A percentile compares a stretch with the other conserved stretches of the same genome.
These are phyloP conservation scores for Coemansia aciculifera DNA, from an alignment of 192 early-diverging fungal genomes.

Conservation along the genomic window DNA sequence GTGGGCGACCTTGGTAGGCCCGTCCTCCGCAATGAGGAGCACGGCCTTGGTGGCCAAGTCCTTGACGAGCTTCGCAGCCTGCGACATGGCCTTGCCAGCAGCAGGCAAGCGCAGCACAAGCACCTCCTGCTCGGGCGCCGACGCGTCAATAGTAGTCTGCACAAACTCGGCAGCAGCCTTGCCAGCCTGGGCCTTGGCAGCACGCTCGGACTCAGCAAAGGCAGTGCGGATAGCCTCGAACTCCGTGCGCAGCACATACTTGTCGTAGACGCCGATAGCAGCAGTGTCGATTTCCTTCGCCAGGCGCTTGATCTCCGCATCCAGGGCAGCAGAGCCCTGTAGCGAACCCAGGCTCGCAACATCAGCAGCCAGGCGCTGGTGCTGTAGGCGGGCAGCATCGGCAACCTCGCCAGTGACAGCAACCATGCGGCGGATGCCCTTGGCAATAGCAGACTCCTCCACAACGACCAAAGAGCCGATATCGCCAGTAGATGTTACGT, in stretches of 20 bases:
- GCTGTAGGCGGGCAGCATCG: slow-evolving; percentile 39
- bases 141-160: slow-evolving; percentile 68
- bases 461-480: slow-evolving; percentile 84
- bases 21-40: slow-evolving; percentile 80
- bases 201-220: slow-evolving; percentile 89
- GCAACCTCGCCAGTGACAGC: slow-evolving; percentile 95
- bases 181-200: slow-evolving; percentile 76
- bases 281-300: slow-evolving; percentile 79
- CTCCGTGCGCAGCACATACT: slow-evolving; percentile 70
- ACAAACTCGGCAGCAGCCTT: slow-evolving; percentile 82
- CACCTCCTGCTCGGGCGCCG: slow-evolving; percentile 54
- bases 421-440: slow-evolving; percentile 94
- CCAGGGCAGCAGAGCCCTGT: slow-evolving; percentile 61
- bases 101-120: slow-evolving; percentile 64
- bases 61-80: slow-evolving; percentile 80
- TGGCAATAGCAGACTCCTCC: slow-evolving; percentile 91
- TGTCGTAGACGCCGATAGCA: slow-evolving; percentile 75
- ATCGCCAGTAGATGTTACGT: slow-evolving; percentile 85
- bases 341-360: slow-evolving; percentile 63
- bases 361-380: slow-evolving; percentile 70
- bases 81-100: slow-evolving; percentile 82
- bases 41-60: slow-evolving; percentile 79
- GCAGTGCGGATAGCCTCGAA: slow-evolving; percentile 75
- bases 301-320: slow-evolving; percentile 74
- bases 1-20: slow-evolving; percentile 70